A percentile compares a stretch with the other conserved stretches of the same genome.
Evolutionary conservation across 2,329 filamentous ascomycete species (phyloP).

Genomic region (Cordyceps fumosorosea): DNA sequence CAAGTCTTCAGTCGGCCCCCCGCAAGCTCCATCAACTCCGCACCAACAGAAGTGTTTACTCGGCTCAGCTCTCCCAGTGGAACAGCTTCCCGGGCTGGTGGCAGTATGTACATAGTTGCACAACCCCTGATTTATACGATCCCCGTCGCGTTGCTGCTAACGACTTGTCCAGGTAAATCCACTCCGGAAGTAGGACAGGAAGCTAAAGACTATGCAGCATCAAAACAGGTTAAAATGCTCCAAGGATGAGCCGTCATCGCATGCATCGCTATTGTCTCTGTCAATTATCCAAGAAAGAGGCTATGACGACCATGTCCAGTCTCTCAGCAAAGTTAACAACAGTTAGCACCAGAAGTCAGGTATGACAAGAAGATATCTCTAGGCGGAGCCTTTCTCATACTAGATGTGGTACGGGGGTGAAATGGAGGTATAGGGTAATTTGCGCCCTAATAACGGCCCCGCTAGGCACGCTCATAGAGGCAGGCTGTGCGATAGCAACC

Average conservation of each 20-base stretch:
- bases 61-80: constrained; percentile 35
- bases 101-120: constrained; percentile 31
- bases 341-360: too few relatives aligned
- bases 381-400: too few relatives aligned
- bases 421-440: too few relatives aligned
- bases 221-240: constrained; percentile 29
- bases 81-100: constrained; percentile 37
- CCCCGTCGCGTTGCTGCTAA: not conserved
- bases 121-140: not conserved
- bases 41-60: constrained; percentile 37
- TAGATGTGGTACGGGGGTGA: too few relatives aligned
- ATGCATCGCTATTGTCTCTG: constrained; percentile 38
- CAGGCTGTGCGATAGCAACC: too few relatives aligned
- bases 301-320: constrained; percentile 41
- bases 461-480: too few relatives aligned
- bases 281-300: constrained; percentile 43
- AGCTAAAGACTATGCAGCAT: constrained; percentile 37
- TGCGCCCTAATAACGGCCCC: too few relatives aligned
- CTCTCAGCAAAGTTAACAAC: constrained; percentile 29
- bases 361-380: not conserved
- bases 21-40: constrained; percentile 30
- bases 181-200: constrained; percentile 36
- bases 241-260: constrained; percentile 25
- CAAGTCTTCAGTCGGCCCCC: constrained; percentile 14
- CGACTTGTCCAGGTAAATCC: constrained; percentile 26